Conservation (phyloP, 495 filamentous ascomycete genomes). For the Penicillium simplicissimum region DNA sequence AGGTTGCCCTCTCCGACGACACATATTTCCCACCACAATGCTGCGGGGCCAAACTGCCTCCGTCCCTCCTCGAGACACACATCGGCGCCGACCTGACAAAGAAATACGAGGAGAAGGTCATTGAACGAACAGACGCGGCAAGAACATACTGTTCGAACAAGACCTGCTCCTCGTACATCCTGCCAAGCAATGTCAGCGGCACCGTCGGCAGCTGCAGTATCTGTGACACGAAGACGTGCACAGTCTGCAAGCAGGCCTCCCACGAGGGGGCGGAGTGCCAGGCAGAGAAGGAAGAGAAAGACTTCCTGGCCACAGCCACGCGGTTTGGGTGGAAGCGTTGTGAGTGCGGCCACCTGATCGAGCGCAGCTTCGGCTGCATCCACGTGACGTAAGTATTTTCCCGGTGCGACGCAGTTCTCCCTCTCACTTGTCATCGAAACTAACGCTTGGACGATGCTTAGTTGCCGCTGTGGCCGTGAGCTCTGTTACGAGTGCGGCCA, state of each 20-base stretch:
- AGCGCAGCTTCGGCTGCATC: background rate
- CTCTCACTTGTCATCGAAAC: background rate
- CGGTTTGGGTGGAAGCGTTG: background rate
- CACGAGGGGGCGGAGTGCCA: background rate
- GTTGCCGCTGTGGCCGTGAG: background rate
- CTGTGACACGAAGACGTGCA: background rate
- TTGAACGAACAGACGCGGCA: background rate
- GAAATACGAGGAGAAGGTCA: background rate
- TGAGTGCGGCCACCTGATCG: background rate
- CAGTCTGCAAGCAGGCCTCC: background rate
- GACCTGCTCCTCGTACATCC: background rate
- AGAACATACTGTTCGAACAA: background rate
- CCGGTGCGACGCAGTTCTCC: background rate
- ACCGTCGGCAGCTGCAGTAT: background rate
- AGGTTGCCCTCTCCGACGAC: background rate
- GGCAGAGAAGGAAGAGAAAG: background rate
- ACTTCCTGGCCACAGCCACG: background rate
- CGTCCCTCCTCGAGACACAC: background rate
- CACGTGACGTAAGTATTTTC: background rate
- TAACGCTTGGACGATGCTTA: background rate
- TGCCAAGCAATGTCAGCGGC: background rate
- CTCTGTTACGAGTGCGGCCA: background rate
- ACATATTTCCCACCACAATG: background rate
- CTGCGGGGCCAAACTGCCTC: background rate
- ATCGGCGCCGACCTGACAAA: background rate